Evolutionary conservation across 306 rosid species (phyloP).

Genomic region (Ziziphus jujuba): DNA sequence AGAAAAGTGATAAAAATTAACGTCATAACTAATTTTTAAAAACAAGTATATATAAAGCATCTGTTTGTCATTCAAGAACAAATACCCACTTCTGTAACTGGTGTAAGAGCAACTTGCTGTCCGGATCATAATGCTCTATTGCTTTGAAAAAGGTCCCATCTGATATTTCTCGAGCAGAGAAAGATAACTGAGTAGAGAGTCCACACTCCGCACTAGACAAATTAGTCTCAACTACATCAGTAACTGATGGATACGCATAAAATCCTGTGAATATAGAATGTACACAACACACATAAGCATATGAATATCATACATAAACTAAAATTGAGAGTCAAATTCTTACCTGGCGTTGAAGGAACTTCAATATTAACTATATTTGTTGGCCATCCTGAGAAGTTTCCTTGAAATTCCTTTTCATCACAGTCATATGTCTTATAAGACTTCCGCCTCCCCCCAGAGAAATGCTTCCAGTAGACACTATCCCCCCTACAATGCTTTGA

Average conservation of each 20-base stretch:
- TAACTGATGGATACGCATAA: constrained; percentile 70
- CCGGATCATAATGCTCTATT: constrained; percentile 91
- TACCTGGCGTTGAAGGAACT: constrained; percentile 78
- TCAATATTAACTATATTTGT: constrained; percentile 85
- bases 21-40: constrained; percentile 2
- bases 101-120: constrained; percentile 73
- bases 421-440: constrained; percentile 60
- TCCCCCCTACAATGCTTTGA: constrained; percentile 83
- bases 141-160: constrained; percentile 97
- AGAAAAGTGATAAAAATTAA: neutral
- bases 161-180: constrained; percentile 91
- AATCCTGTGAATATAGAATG: constrained; percentile 50
- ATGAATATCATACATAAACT: constrained; percentile 20
- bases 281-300: constrained; percentile 25
- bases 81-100: constrained; percentile 75
- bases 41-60: constrained; percentile 1
- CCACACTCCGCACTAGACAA: constrained; percentile 85
- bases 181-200: constrained; percentile 86
- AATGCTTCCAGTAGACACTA: constrained; percentile 62
- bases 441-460: constrained; percentile 43
- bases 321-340: constrained; percentile 27
- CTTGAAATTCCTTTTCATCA: constrained; percentile 59
- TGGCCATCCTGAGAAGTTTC: constrained; percentile 87
- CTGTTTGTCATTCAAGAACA: neutral
- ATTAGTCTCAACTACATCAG: constrained; percentile 56